Conservation (phyloP, 2,329 filamentous ascomycete genomes). For the Pseudogymnoascus sp. region DNA sequence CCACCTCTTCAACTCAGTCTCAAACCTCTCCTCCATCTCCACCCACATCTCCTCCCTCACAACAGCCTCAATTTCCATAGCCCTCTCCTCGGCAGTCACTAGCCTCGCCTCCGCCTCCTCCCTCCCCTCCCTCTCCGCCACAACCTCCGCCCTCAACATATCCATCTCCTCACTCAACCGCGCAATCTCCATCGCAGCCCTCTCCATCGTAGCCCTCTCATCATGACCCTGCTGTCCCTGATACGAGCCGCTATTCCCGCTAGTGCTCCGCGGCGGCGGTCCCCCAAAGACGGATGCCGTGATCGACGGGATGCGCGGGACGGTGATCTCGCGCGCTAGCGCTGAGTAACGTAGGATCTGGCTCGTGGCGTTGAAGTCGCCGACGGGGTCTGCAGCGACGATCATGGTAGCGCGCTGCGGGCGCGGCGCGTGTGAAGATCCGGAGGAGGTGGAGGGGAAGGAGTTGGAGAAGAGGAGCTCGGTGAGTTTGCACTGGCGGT, state of each 20-base stretch:
- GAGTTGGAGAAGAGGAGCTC: slow-evolving; percentile 85
- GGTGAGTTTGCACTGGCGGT: slow-evolving; percentile 78
- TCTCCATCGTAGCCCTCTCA: slow-evolving; percentile 70
- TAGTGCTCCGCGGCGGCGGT: not conserved
- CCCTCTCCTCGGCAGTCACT: slow-evolving; percentile 57
- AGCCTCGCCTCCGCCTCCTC: slow-evolving; percentile 68
- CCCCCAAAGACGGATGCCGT: slow-evolving; percentile 57
- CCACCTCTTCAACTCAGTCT: slow-evolving; percentile 73
- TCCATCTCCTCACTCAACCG: slow-evolving; percentile 75
- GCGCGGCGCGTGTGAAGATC: slow-evolving; percentile 38
- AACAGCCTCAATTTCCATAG: slow-evolving; percentile 67
- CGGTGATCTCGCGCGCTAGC: slow-evolving; percentile 84
- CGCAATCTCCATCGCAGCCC: slow-evolving; percentile 73
- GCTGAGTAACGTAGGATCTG: slow-evolving; percentile 94
- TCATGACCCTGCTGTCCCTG: slow-evolving; percentile 19
- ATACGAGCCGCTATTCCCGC: not conserved
- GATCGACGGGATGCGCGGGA: slow-evolving; percentile 79
- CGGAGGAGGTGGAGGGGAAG: slow-evolving; percentile 45
- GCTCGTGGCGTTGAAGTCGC: slow-evolving; percentile 94
- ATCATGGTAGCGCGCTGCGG: slow-evolving; percentile 93
- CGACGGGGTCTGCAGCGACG: slow-evolving; percentile 85
- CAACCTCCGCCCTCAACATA: slow-evolving; percentile 61
- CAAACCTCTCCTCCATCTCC: slow-evolving; percentile 76
- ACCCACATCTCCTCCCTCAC: slow-evolving; percentile 82
- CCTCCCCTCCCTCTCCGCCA: slow-evolving; percentile 64